Base-by-base conservation (phyloP, 805 yeast genomes). In the Monosporozyma unispora region DNA sequence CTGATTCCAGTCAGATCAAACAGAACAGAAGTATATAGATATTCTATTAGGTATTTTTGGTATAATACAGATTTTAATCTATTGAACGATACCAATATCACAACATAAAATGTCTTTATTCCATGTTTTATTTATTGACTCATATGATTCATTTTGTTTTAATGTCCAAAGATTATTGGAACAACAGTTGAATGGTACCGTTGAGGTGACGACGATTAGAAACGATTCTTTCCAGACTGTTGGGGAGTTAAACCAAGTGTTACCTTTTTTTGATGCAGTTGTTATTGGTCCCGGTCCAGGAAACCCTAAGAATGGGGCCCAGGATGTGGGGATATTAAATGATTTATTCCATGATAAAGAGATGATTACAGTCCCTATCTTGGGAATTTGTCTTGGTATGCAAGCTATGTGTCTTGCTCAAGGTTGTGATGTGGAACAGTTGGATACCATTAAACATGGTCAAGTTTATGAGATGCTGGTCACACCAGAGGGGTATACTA, bases 261-360 rank as follows among this genome's bases (percentile, higher is more conserved):
- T 87, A 18, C 70, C 73, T 0, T 60, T 70, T 7, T 81, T 87
- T 55, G 87, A 85, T 50, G 88, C 88, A 31, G 72, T 93, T 2
- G 80, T 93, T 0, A 74, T 93, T 8, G 99, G 99, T 0, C 99
- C 99, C 0, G 99, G 99, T 0, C 99, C 99, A 0, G 99, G 99
- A 0, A 80, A 86, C 57, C 99, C 99, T 0, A 65, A 68, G 1
- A 69, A 70, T 57, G 59, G 75, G 3, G 35, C 48, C 3, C 56
- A 61, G 1, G 97, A 90, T 58, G 78, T 84, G 27, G 96, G 96
- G 0, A 74, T 88, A 10, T 78, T 90, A 14, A 77, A 81, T 0
- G 65, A 67, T 7, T 51, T 90, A 55, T 84, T 78, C 76, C 58
- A 62, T 5, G 59, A 59, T n/a, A 42, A 38, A 4, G 49, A 52